Conservation (phyloP, 2,329 filamentous ascomycete species). For the Cadophora gregata region DNA sequence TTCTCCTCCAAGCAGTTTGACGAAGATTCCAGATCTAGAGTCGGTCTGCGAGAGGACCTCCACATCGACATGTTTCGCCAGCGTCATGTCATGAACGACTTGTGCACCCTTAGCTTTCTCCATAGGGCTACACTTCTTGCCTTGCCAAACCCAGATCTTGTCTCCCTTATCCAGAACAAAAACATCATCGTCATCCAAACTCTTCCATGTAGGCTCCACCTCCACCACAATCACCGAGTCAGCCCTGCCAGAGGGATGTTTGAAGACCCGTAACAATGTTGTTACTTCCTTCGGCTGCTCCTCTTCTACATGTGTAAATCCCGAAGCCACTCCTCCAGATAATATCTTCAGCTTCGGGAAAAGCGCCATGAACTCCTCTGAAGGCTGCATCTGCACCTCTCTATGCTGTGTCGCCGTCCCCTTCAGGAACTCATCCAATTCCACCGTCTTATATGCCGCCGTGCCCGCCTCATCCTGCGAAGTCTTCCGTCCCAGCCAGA, state of each 20-base stretch:
- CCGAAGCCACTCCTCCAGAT: constrained; percentile 64
- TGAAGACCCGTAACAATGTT: constrained; percentile 67
- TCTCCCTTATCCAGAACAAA: constrained; percentile 67
- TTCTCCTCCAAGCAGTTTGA: constrained; percentile 60
- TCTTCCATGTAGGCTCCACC: constrained; percentile 65
- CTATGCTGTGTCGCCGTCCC: constrained; percentile 69
- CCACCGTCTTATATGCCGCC: constrained; percentile 74
- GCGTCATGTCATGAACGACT: constrained; percentile 68
- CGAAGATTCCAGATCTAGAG: constrained; percentile 57
- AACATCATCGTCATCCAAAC: constrained; percentile 69
- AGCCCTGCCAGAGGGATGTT: constrained; percentile 53
- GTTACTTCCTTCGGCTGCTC: constrained; percentile 50
- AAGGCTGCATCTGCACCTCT: constrained; percentile 64
- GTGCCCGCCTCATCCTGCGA: constrained; percentile 72
- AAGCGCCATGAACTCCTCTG: constrained; percentile 56
- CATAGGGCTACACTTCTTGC: constrained; percentile 68
- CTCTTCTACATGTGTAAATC: constrained; percentile 67
- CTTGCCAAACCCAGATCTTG: constrained; percentile 76
- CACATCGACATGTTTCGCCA: constrained; percentile 68
- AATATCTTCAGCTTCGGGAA: constrained; percentile 67
- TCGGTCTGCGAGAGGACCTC: constrained; percentile 69
- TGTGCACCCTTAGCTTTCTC: constrained; percentile 72
- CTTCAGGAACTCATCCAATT: constrained; percentile 70
- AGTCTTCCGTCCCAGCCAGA: constrained; percentile 71
- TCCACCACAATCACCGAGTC: constrained; percentile 65